These are phyloP conservation scores for Metschnikowia colocasiae DNA, from an alignment of 805 yeast genomes.

Conservation along the genomic window DNA sequence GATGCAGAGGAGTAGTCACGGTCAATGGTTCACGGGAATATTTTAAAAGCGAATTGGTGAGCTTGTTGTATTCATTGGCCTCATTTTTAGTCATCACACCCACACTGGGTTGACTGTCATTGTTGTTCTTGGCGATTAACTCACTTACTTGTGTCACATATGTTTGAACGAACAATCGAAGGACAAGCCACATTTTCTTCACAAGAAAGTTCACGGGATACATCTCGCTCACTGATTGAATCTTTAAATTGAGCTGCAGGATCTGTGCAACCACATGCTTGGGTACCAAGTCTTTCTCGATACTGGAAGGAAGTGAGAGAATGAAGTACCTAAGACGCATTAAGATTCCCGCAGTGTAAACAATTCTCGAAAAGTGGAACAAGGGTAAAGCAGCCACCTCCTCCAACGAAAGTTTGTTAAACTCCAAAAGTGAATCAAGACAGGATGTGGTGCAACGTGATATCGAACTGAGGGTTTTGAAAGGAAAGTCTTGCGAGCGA, in stretches of 20 bases:
- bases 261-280: slow-evolving; percentile 37
- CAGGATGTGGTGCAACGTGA: slow-evolving; percentile 54
- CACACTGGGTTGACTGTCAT: slow-evolving; percentile 14
- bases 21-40: slow-evolving; percentile 2
- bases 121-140: slow-evolving; percentile 24
- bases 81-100: slow-evolving; percentile 16
- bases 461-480: slow-evolving; percentile 40
- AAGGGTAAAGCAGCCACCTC: slow-evolving; percentile 56
- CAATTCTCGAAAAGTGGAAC: slow-evolving; percentile 51
- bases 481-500: slow-evolving; percentile 18
- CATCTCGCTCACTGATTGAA: slow-evolving; percentile 26
- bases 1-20: background rate
- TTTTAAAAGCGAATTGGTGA: slow-evolving; percentile 10
- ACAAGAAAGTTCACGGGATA: slow-evolving; percentile 45
- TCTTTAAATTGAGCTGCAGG: slow-evolving; percentile 25
- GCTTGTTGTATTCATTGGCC: slow-evolving; percentile 19
- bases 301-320: slow-evolving; percentile 47
- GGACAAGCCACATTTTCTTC: slow-evolving; percentile 51
- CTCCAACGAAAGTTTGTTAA: slow-evolving; percentile 40
- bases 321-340: slow-evolving; percentile 53
- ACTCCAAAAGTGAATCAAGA: slow-evolving; percentile 47
- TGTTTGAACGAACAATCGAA: slow-evolving; percentile 58
- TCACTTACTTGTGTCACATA: slow-evolving; percentile 52
- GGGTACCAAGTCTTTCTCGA: slow-evolving; percentile 47
- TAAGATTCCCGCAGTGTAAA: slow-evolving; percentile 65